These are phyloP conservation scores for Ilyonectria sp. DNA, from an alignment of 2,329 filamentous ascomycete genomes.

Conservation along the genomic window DNA sequence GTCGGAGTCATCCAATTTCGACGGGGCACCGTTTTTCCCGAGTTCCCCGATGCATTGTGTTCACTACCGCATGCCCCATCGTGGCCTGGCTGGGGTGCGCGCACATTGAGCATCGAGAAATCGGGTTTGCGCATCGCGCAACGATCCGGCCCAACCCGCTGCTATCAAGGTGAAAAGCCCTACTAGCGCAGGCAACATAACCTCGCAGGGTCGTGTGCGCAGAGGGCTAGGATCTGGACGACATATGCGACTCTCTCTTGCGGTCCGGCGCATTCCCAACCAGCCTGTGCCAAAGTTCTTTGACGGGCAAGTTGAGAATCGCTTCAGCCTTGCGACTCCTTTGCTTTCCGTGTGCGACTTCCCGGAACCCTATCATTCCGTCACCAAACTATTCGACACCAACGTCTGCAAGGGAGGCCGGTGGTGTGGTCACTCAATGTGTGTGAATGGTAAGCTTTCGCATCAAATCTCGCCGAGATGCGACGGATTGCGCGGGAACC, in stretches of 20 bases:
- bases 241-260: conserved; percentile 34
- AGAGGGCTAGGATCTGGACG: conserved; percentile 18
- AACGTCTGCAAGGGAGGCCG: background rate
- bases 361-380: background rate
- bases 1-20: conserved; percentile 32
- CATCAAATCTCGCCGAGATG: conserved; percentile 36
- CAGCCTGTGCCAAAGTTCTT: conserved; percentile 25
- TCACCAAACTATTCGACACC: conserved; percentile 1
- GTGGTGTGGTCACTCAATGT: conserved; percentile 1
- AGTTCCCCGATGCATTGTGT: conserved; percentile 13
- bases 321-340: conserved; percentile 13
- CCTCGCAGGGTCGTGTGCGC: conserved; percentile 15
- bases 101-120: conserved; percentile 10
- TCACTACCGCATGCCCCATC: conserved; percentile 10
- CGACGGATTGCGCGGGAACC: conserved; percentile 40
- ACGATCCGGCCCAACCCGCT: conserved; percentile 27
- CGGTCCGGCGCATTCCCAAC: conserved; percentile 28
- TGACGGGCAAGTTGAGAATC: conserved; percentile 29
- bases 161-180: conserved; percentile 30
- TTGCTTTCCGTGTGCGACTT: conserved; percentile 5
- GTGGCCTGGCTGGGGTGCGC: background rate
- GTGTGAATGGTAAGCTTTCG: conserved; percentile 31
- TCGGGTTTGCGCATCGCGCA: conserved; percentile 22
- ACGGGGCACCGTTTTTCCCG: conserved; percentile 1
- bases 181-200: conserved; percentile 23